Base-by-base conservation (phyloP, 495 filamentous ascomycete genomes). In the Neurospora tetraspora region DNA sequence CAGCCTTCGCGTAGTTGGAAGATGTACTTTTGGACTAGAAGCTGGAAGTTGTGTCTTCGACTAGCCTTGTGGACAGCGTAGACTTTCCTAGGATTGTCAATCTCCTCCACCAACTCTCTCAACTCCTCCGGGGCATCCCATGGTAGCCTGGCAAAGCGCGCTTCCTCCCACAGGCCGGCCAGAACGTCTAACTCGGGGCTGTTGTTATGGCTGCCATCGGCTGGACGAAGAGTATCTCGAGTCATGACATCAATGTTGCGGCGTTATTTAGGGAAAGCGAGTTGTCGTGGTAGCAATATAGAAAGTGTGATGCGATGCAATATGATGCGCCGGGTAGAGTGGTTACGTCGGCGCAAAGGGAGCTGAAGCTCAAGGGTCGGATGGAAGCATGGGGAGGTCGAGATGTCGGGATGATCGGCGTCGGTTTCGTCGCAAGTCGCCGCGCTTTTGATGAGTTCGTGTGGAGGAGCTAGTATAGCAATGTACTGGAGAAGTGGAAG, bases 1-100 rank as follows among this genome's bases (percentile, higher is more conserved):
- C 94, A 97, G 71, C 94, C 94, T 72, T 94, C 87, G 42, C 93
- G 87, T n/a, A 97, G 86, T 82, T 97, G 94, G 23, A 86, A 83
- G 73, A 94, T 91, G 78, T 92, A 96, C 86, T 81, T 86, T 72
- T 88, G 85, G 37, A 89, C 84, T n/a, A 88, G 76, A 20, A 80
- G 74, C 73, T 89, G 86, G 69, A 89, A 85, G 70, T 83, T 80
- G 70, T 88, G 86, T 16, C 87, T 81, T 12, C 86, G 83, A 53
- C 79, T 85, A 5, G 85, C 86, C 70, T 80, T 83, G 74, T 88
- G 79, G 37, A 88, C 80, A 45, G 83, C 81, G 70, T 89, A 87
- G 34, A 88, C 82, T 47, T 82, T 80, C 76, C 81, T 85, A 0
- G 86, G 86, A 69, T 87, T 85, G 47, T 87, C 84, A 69, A 89